Evolutionary conservation across 169 alveolate species (phyloP).

Genomic region (Cryptosporidium meleagridis): DNA sequence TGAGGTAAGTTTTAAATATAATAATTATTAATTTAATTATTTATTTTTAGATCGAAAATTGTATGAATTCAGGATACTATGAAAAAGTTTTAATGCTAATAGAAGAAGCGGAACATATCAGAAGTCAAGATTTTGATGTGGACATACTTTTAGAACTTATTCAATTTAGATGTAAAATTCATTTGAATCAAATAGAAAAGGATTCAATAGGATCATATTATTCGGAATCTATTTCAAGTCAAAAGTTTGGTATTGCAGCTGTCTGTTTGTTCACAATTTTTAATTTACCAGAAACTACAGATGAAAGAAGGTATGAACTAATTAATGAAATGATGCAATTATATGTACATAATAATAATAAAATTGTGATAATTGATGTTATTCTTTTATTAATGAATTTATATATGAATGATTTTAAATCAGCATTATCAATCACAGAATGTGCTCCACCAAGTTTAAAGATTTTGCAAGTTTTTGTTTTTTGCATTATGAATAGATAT

Average conservation of each 20-base stretch:
- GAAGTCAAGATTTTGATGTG: slow-evolving; percentile 16
- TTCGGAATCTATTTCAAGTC: slow-evolving; percentile 9
- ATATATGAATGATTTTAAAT: slow-evolving; percentile 14
- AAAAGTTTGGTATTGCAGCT: slow-evolving; percentile 62
- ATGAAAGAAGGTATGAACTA: slow-evolving; percentile 45
- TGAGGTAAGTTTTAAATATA: slow-evolving; percentile 23
- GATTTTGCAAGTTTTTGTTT: slow-evolving; percentile 52
- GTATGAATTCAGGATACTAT: slow-evolving; percentile 63
- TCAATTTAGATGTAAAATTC: slow-evolving; percentile 36
- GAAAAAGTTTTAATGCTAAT: slow-evolving; percentile 31
- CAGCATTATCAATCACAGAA: slow-evolving; percentile 45
- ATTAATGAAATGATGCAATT: slow-evolving; percentile 36
- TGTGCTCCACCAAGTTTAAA: slow-evolving; percentile 17
- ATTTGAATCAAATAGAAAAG: slow-evolving; percentile 34
- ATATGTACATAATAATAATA: slow-evolving; percentile 17
- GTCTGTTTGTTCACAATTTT: slow-evolving; percentile 26
- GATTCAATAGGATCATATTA: slow-evolving; percentile 38
- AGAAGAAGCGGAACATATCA: not conserved
- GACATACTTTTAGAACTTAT: slow-evolving; percentile 12
- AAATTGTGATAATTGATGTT: not conserved
- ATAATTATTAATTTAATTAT: not conserved
- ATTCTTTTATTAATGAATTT: slow-evolving; percentile 31
- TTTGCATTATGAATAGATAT: slow-evolving; percentile 42
- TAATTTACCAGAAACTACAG: slow-evolving; percentile 27
- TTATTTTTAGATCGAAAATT: slow-evolving; percentile 36